Conservation (phyloP, 2,329 filamentous ascomycete species). For the Biscogniauxia sp. region DNA sequence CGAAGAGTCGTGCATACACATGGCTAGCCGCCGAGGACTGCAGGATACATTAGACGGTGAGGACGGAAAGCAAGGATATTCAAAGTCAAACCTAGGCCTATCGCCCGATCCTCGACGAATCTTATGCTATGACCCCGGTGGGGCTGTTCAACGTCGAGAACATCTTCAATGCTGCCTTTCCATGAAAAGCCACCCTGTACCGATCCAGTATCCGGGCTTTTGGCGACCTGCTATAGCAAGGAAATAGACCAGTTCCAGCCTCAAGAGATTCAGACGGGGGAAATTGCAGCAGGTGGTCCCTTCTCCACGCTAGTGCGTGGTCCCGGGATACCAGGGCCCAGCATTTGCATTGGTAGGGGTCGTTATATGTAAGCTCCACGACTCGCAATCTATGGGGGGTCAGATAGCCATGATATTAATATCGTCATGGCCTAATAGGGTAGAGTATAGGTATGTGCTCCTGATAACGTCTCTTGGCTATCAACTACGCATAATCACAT, state of each 20-base stretch:
- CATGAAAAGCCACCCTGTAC: neutral
- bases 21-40: slow-evolving; percentile 24
- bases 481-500: neutral
- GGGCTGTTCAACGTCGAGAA: neutral
- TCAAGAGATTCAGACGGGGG: neutral
- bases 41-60: slow-evolving; percentile 17
- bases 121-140: neutral
- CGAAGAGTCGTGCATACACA: slow-evolving; percentile 15
- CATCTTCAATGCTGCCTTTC: neutral
- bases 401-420: neutral
- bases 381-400: neutral
- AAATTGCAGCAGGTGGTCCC: neutral
- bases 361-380: neutral
- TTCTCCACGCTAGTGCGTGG: neutral
- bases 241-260: neutral
- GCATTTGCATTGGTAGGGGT: neutral
- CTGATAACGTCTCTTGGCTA: neutral
- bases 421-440: neutral
- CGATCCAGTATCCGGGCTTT: neutral
- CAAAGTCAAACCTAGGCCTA: slow-evolving; percentile 1
- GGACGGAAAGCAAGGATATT: slow-evolving; percentile 14
- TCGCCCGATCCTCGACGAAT: neutral
- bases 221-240: neutral
- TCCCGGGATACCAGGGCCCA: neutral
- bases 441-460: too few relatives aligned